Evolutionary conservation across 208 protist species (phyloP).

Genomic region (Trypanosoma lewisi): DNA sequence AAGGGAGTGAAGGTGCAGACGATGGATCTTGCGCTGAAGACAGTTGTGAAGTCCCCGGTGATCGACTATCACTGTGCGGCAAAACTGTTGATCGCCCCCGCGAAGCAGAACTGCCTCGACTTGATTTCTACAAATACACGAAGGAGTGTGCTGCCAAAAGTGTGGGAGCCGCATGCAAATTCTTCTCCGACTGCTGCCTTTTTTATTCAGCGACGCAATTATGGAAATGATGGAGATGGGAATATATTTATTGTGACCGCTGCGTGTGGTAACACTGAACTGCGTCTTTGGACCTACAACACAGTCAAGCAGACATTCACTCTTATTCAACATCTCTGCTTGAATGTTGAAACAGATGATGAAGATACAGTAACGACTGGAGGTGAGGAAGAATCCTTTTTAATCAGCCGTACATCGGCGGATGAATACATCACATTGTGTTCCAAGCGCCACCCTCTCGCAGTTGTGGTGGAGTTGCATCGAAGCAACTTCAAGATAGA

Average conservation of each 20-base stretch:
- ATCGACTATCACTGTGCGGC: slow-evolving; percentile 65
- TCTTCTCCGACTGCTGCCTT: slow-evolving; percentile 71
- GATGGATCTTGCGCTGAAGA: slow-evolving; percentile 53
- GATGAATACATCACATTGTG: slow-evolving; percentile 89
- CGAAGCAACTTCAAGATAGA: slow-evolving; percentile 70
- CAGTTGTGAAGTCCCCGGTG: slow-evolving; percentile 53
- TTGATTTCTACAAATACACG: slow-evolving; percentile 61
- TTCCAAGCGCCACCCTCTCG: slow-evolving; percentile 51
- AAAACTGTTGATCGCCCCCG: slow-evolving; percentile 65
- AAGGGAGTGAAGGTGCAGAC: slow-evolving; percentile 31
- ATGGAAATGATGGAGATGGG: slow-evolving; percentile 46
- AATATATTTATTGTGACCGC: slow-evolving; percentile 77
- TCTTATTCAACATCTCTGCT: slow-evolving; percentile 78
- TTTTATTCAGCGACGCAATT: slow-evolving; percentile 68
- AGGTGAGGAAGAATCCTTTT: slow-evolving; percentile 32
- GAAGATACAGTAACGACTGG: slow-evolving; percentile 13
- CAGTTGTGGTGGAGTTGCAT: slow-evolving; percentile 80
- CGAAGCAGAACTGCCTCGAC: slow-evolving; percentile 72
- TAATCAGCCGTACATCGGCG: slow-evolving; percentile 67
- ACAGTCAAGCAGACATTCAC: slow-evolving; percentile 61
- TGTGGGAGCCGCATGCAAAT: slow-evolving; percentile 84
- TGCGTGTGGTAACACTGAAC: slow-evolving; percentile 73
- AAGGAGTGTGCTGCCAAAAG: slow-evolving; percentile 62
- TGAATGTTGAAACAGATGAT: slow-evolving; percentile 37
- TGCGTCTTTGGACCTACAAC: slow-evolving; percentile 85